Percentiles rank a stretch among this genome's conserved stretches.
Evolutionary conservation across 2,329 filamentous ascomycete genomes (phyloP).

Genomic region (Iodosphaeria phyllophila): DNA sequence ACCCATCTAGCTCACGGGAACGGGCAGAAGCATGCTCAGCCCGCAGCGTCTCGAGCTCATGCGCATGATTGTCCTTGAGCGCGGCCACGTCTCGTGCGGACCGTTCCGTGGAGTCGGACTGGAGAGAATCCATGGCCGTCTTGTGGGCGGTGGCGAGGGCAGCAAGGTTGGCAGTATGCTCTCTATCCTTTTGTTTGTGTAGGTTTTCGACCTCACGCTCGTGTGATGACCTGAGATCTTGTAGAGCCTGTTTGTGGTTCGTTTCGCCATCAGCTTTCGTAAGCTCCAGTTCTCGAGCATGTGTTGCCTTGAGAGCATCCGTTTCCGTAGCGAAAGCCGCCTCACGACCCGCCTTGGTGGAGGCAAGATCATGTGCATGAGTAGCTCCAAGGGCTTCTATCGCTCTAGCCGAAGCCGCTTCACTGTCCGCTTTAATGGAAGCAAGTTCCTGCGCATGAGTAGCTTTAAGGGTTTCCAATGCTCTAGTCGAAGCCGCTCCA

Average conservation of each 20-base stretch:
- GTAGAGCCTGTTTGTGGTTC: too few relatives aligned
- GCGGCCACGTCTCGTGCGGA: conserved; percentile 11
- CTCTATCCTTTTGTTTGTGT: conserved; percentile 9
- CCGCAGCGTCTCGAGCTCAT: conserved; percentile 11
- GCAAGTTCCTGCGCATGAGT: conserved; percentile 11
- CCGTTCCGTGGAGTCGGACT: too few relatives aligned
- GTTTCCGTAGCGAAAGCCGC: conserved; percentile 7
- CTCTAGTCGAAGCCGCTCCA: conserved; percentile 7
- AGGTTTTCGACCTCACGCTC: too few relatives aligned
- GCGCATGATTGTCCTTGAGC: conserved; percentile 10
- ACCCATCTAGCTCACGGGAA: conserved; percentile 12
- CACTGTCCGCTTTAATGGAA: conserved; percentile 10
- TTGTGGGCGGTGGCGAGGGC: conserved; percentile 4
- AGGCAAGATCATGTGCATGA: conserved; percentile 2
- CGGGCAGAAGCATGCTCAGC: conserved; percentile 11
- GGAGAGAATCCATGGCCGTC: conserved; percentile 1
- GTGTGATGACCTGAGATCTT: too few relatives aligned
- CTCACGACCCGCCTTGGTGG: conserved; percentile 4
- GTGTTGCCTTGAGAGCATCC: conserved; percentile 8
- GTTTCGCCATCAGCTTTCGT: conserved; percentile 11
- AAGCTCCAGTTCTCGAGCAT: conserved; percentile 10
- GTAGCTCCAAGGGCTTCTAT: conserved; percentile 1
- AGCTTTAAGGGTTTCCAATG: conserved; percentile 9
- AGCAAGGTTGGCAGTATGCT: conserved; percentile 6
- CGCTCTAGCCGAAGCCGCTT: conserved; percentile 4